Evolutionary conservation across 2,329 filamentous ascomycete genomes (phyloP).

Genomic region (Corynespora cassiicola): DNA sequence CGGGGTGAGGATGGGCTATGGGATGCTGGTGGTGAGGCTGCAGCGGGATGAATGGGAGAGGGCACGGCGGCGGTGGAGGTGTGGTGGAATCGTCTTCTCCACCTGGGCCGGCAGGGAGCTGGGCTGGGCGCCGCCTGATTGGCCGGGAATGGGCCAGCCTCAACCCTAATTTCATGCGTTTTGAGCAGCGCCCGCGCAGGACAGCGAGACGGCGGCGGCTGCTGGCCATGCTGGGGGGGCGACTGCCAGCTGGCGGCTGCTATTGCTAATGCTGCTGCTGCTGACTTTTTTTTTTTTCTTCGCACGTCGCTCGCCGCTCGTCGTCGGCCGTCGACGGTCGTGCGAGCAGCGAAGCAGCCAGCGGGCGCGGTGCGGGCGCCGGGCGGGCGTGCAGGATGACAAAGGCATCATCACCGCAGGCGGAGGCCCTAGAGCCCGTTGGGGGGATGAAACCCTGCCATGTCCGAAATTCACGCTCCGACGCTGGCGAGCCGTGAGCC

Average conservation of each 20-base stretch:
- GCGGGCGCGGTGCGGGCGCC: background rate
- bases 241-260: too few relatives aligned
- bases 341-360: too few relatives aligned
- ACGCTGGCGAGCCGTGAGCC: background rate
- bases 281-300: too few relatives aligned
- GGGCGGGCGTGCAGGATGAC: conserved; percentile 1
- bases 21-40: conserved; percentile 35
- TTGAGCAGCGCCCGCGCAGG: too few relatives aligned
- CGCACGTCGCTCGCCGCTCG: too few relatives aligned
- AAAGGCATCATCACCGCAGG: conserved; percentile 1
- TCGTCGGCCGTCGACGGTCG: too few relatives aligned
- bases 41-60: conserved; percentile 28
- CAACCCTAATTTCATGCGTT: conserved; percentile 16
- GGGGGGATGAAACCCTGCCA: background rate
- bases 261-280: too few relatives aligned
- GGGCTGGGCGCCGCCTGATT: conserved; percentile 9
- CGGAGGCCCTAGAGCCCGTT: too few relatives aligned
- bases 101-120: conserved; percentile 5
- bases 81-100: too few relatives aligned
- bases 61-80: conserved; percentile 18
- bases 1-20: conserved; percentile 17
- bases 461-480: background rate
- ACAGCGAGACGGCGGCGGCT: too few relatives aligned
- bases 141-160: conserved; percentile 3
- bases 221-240: too few relatives aligned